A percentile compares a stretch with the other conserved stretches of the same genome.
These are phyloP conservation scores for Urostyla sp. DNA, from an alignment of 73 alveolate genomes.

Conservation along the genomic window DNA sequence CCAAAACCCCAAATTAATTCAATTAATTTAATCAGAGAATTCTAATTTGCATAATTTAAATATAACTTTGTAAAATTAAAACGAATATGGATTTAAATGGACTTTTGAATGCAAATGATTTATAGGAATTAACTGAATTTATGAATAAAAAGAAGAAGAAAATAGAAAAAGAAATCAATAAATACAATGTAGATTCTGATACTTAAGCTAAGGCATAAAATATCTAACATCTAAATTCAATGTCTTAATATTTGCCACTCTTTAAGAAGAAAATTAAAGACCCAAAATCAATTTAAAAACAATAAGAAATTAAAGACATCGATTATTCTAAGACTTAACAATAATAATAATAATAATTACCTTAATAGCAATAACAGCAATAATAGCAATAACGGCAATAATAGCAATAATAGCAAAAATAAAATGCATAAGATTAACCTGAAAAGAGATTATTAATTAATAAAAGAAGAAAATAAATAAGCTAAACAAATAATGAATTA, in stretches of 20 bases:
- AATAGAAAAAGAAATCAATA: constrained; percentile 29
- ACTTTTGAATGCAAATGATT: too few species aligned
- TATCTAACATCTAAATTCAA: constrained; percentile 24
- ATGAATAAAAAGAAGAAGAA: constrained; percentile 43
- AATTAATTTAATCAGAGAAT: too few species aligned
- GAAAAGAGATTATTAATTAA: too few species aligned
- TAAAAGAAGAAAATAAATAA: background rate
- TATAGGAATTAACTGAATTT: constrained; percentile 40
- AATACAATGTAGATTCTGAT: constrained; percentile 54
- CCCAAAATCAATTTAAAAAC: constrained; percentile 36
- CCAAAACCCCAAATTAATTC: too few species aligned
- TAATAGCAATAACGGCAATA: background rate
- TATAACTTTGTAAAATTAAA: too few species aligned
- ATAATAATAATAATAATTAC: too few species aligned
- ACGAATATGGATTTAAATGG: too few species aligned
- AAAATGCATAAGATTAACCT: background rate
- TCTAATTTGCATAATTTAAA: too few species aligned
- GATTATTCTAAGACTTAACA: constrained; percentile 19
- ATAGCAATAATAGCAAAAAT: background rate
- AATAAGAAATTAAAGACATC: background rate
- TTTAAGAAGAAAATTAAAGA: constrained; percentile 56
- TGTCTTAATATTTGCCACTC: constrained; percentile 41
- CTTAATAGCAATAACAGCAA: background rate
- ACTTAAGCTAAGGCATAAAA: constrained; percentile 47
- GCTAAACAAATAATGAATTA: background rate